Conservation (phyloP, 306 rosid genomes). For the Lagenaria siceraria region DNA sequence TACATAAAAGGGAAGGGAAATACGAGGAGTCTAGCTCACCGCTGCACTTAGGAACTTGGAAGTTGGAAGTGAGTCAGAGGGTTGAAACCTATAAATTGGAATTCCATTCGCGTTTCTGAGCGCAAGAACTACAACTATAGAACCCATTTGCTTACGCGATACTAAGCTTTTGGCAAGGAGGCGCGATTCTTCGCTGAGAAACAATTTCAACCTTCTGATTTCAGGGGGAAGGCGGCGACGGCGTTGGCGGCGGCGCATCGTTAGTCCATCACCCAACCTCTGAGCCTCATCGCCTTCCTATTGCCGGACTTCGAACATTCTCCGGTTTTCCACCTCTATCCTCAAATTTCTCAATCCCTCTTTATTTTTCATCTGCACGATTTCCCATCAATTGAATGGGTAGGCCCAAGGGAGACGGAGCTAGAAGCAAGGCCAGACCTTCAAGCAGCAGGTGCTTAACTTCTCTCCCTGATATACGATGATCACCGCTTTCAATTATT, state of each 20-base stretch:
- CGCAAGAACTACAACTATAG: no score
- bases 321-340: not conserved
- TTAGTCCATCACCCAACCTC: not conserved
- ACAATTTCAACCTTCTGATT: not conserved
- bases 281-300: not conserved
- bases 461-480: no score
- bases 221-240: not conserved
- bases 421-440: conserved; percentile 68
- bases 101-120: no score
- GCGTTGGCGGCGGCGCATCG: not conserved
- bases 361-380: not conserved
- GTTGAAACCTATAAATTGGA: no score
- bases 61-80: no score
- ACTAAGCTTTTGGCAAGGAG: no score
- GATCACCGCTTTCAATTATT: not conserved
- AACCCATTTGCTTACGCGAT: no score
- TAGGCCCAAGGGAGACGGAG: conserved; percentile 76
- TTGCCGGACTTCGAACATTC: not conserved
- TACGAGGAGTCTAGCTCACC: no score
- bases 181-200: no score
- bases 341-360: not conserved
- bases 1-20: no score
- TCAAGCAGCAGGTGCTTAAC: conserved; percentile 74
- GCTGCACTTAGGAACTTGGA: no score
- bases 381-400: conserved; percentile 30